Evolutionary conservation across 345 rosid genomes (phyloP).

Genomic region (Pistacia atlantica): DNA sequence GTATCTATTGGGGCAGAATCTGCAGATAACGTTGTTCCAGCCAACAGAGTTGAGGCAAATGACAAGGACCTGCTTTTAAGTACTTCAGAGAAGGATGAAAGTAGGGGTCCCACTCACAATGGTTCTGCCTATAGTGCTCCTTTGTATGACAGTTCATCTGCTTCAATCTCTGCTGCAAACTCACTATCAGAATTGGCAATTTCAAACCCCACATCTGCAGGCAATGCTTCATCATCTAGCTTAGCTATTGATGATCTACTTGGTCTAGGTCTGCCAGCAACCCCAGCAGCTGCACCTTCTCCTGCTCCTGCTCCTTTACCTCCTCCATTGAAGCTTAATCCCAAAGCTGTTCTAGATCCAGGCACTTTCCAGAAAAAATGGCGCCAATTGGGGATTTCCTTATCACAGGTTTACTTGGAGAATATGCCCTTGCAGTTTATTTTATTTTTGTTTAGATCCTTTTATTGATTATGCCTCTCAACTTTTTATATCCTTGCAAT

Average conservation of each 20-base stretch:
- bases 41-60: constrained; percentile 75
- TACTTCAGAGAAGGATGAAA: constrained; percentile 82
- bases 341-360: constrained; percentile 80
- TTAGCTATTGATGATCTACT: constrained; percentile 83
- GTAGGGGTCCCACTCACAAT: constrained; percentile 46
- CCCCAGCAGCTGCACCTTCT: constrained; percentile 47
- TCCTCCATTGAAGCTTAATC: constrained; percentile 75
- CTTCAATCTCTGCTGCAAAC: constrained; percentile 44
- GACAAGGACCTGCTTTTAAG: constrained; percentile 86
- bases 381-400: constrained; percentile 78
- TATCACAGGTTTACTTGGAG: constrained; percentile 57
- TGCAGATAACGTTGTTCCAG: constrained; percentile 57
- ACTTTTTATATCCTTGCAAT: background rate
- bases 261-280: constrained; percentile 64
- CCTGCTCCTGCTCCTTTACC: constrained; percentile 53
- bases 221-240: constrained; percentile 48
- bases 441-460: background rate
- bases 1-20: constrained; percentile 67
- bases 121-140: constrained; percentile 78
- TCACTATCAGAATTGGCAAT: constrained; percentile 50
- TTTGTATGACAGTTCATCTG: constrained; percentile 47
- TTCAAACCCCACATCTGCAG: constrained; percentile 38
- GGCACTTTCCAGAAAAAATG: constrained; percentile 88
- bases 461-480: background rate
- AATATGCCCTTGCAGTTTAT: background rate